Conservation (phyloP, 2,329 filamentous ascomycete species). For the Pezicula carpinea region DNA sequence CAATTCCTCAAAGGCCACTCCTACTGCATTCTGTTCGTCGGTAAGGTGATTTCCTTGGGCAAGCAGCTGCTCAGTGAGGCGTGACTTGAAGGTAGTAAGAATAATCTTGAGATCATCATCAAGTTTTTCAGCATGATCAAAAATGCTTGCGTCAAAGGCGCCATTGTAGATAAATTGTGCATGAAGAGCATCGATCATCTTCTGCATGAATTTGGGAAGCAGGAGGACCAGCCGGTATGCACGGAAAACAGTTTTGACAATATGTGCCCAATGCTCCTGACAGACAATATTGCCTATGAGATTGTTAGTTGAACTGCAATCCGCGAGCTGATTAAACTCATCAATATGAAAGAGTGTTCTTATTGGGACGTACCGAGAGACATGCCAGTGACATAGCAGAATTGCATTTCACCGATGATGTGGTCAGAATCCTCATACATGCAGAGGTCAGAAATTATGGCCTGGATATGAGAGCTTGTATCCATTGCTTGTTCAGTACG, state of each 20-base stretch:
- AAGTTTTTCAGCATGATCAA: slow-evolving; percentile 28
- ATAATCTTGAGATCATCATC: slow-evolving; percentile 37
- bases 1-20: slow-evolving; percentile 43
- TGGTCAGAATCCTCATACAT: slow-evolving; percentile 34
- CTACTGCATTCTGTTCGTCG: slow-evolving; percentile 38
- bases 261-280: slow-evolving; percentile 58
- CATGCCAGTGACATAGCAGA: slow-evolving; percentile 53
- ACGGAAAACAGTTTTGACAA: slow-evolving; percentile 47
- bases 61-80: slow-evolving; percentile 43
- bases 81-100: slow-evolving; percentile 50
- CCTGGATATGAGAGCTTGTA: slow-evolving; percentile 43
- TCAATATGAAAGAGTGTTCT: too few species aligned
- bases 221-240: slow-evolving; percentile 40
- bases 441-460: slow-evolving; percentile 32
- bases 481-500: slow-evolving; percentile 42
- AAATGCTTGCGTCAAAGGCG: slow-evolving; percentile 41
- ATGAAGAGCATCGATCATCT: slow-evolving; percentile 46
- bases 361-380: slow-evolving; percentile 32
- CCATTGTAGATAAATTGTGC: slow-evolving; percentile 51
- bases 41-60: slow-evolving; percentile 31
- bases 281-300: slow-evolving; percentile 48
- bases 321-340: too few species aligned
- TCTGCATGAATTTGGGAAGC: slow-evolving; percentile 39
- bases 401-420: slow-evolving; percentile 55
- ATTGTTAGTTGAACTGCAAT: neutral